Evolutionary conservation across 2,329 filamentous ascomycete species (phyloP).

Genomic region (Fusarium albosuccineum): DNA sequence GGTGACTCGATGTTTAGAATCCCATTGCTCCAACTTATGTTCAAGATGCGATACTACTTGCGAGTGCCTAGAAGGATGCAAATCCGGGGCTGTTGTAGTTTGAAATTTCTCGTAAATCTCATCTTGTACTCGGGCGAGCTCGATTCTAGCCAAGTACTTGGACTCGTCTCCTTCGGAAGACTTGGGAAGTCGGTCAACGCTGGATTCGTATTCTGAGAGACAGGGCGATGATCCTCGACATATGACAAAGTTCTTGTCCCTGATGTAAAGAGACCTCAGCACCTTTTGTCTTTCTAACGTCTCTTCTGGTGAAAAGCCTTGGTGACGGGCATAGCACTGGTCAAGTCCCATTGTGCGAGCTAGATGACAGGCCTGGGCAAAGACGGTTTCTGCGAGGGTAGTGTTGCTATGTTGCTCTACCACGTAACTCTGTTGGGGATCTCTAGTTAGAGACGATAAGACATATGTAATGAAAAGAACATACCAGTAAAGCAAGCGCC

Average conservation of each 20-base stretch:
- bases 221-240: slow-evolving; percentile 40
- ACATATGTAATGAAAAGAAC: not conserved
- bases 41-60: slow-evolving; percentile 31
- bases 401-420: slow-evolving; percentile 45
- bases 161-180: slow-evolving; percentile 13
- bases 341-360: slow-evolving; percentile 47
- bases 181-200: not conserved
- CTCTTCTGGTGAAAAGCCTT: slow-evolving; percentile 17
- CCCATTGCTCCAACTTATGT: slow-evolving; percentile 42
- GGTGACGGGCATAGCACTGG: slow-evolving; percentile 31
- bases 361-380: slow-evolving; percentile 44
- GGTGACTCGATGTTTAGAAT: slow-evolving; percentile 30
- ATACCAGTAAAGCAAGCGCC: slow-evolving; percentile 44
- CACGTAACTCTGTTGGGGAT: slow-evolving; percentile 38
- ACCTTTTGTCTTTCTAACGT: slow-evolving; percentile 40
- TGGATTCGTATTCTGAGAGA: slow-evolving; percentile 37
- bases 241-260: slow-evolving; percentile 42
- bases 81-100: slow-evolving; percentile 22
- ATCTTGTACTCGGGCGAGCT: slow-evolving; percentile 43
- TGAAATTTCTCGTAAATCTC: slow-evolving; percentile 40
- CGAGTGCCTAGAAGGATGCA: slow-evolving; percentile 7
- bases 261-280: slow-evolving; percentile 43
- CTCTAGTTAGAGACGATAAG: not conserved
- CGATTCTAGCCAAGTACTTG: slow-evolving; percentile 32
- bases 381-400: slow-evolving; percentile 41